A percentile compares a stretch with the other conserved stretches of the same genome.
phyloP scores from a whole-genome alignment of 2,329 filamentous ascomycete genomes.

The Colletotrichum magnum region DNA sequence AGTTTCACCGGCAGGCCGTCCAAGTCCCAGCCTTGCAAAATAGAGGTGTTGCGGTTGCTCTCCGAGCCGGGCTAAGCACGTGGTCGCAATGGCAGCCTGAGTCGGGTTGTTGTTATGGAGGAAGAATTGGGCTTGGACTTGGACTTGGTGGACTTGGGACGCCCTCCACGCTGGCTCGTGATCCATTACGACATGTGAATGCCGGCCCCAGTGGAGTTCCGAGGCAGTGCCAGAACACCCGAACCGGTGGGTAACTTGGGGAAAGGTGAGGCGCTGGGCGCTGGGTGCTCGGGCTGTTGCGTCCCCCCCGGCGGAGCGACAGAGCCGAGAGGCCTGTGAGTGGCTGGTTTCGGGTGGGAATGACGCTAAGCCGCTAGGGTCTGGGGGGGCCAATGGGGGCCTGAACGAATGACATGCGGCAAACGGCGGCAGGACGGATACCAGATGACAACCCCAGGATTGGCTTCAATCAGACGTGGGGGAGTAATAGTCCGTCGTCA shows the following conservation, averaged over 20 bases:
- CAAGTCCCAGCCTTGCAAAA: constrained; percentile 19
- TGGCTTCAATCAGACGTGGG: constrained; percentile 10
- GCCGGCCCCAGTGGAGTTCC: constrained; percentile 39
- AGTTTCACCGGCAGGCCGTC: constrained; percentile 6
- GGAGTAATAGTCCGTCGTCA: constrained; percentile 16
- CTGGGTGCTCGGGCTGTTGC: constrained; percentile 13
- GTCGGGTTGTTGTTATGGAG: constrained; percentile 20
- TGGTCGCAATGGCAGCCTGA: constrained; percentile 36
- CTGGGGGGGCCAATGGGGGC: constrained; percentile 4
- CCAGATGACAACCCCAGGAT: constrained; percentile 21
- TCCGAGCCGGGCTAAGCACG: constrained; percentile 27
- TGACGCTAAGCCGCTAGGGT: constrained; percentile 31
- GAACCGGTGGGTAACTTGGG: constrained; percentile 40
- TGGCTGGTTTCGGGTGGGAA: constrained; percentile 28
- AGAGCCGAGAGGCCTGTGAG: constrained; percentile 28
- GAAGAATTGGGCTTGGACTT: background rate
- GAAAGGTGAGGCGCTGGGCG: constrained; percentile 25
- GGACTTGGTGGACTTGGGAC: background rate
- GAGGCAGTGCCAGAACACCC: constrained; percentile 39
- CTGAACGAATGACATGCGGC: constrained; percentile 25
- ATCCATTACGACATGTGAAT: constrained; percentile 41
- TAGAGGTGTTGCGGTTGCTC: constrained; percentile 11
- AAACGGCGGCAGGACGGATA: constrained; percentile 8
- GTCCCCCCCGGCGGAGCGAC: constrained; percentile 16
- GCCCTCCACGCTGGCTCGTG: constrained; percentile 35